Percentiles rank a stretch among this genome's conserved stretches.
These are phyloP conservation scores for Monosporascus sp. DNA, from an alignment of 2,329 filamentous ascomycete species.

Conservation along the genomic window DNA sequence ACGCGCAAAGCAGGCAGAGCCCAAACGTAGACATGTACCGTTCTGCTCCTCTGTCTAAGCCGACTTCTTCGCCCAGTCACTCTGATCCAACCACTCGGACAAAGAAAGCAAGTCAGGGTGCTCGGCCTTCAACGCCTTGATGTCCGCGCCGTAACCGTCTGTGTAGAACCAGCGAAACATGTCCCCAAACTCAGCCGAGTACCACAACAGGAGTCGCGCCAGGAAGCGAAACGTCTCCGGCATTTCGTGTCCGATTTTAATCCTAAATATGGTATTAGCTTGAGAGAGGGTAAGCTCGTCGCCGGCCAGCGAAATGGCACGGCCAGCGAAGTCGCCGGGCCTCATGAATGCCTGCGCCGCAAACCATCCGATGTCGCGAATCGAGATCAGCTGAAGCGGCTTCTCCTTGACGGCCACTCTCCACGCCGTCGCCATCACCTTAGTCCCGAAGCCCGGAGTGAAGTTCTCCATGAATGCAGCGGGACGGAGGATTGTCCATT, in stretches of 20 bases:
- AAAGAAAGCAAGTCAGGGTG: conserved; percentile 17
- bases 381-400: conserved; percentile 30
- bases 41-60: not conserved
- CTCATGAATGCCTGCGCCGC: conserved; percentile 30
- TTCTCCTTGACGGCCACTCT: conserved; percentile 24
- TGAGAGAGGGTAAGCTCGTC: conserved; percentile 34
- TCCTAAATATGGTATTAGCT: conserved; percentile 25
- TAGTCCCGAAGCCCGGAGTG: conserved; percentile 23
- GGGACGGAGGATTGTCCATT: conserved; percentile 33
- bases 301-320: conserved; percentile 33
- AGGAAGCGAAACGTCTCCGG: conserved; percentile 27
- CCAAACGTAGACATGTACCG: too few relatives aligned
- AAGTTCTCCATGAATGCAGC: conserved; percentile 38
- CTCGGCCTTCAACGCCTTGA: conserved; percentile 20
- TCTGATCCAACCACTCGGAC: not conserved
- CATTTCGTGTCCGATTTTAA: conserved; percentile 23
- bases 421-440: conserved; percentile 29
- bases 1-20: too few relatives aligned
- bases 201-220: conserved; percentile 17
- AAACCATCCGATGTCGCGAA: conserved; percentile 33
- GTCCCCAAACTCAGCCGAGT: conserved; percentile 27
- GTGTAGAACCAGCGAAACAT: conserved; percentile 35
- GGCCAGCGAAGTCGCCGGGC: conserved; percentile 25
- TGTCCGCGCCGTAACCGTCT: conserved; percentile 31
- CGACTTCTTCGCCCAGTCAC: not conserved